Base-by-base conservation (phyloP, 2,329 filamentous ascomycete species). In the Colletotrichum sublineola region DNA sequence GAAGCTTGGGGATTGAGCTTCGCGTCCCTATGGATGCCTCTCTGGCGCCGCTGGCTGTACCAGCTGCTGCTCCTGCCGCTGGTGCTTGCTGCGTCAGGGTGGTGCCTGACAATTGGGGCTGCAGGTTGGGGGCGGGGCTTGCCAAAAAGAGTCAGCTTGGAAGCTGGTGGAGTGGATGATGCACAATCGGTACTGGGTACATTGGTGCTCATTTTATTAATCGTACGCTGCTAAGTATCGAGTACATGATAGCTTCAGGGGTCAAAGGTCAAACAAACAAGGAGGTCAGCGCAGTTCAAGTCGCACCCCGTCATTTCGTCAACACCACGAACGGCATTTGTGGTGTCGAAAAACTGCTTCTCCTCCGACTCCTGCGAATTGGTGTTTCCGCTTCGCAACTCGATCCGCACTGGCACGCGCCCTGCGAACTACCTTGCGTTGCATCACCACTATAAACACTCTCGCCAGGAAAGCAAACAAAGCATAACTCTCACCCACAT, bases 1-100 rank as follows among this genome's bases (percentile, higher is more conserved):
- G 67, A 44, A 73, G 52, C 68, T 62, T 63, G 58, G 46, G 65
- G 66, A 46, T 62, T 67, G 58, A 75, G 76, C 76, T 78, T 77
- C 77, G 77, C 76, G 77, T 77, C 75, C 71, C 69, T 71, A 69
- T 74, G 76, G 76, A 71, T 78, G 77, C 77, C 77, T 78, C 74
- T 73, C 68, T 57, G 42, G 57, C 31, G 48, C 63, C 42, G 38
- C 29, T 60, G 53, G 61, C 36, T 55, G 58, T 18, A 42, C 60
- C 48, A 64, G 67, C 46, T 56, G 67, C 61, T 61, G 46, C 46
- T 66, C 53, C n/a, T 61, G 48, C 44, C 50, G 50, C 53, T 53
- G 24, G 48, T 64, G 61, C 55, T 14, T 55, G 46, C 66, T 70
- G 70, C 70, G 66, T 65, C 60, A 65, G 40, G 40, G 15, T 56